Evolutionary conservation across 768 basidiomycete genomes (phyloP).

Genomic region (Hygrocybe punicea): DNA sequence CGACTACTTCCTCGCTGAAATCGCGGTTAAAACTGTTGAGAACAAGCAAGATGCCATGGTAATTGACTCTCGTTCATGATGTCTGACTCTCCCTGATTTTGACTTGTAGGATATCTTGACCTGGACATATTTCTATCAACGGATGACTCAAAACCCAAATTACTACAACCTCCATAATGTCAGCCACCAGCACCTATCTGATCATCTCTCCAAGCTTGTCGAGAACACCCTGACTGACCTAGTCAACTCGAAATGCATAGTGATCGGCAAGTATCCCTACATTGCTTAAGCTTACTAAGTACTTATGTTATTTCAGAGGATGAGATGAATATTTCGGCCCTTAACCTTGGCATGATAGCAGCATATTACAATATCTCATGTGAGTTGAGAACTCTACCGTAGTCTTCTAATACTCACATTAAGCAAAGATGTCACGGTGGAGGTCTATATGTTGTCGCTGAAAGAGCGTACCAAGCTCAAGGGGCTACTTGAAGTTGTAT

Average conservation of each 20-base stretch:
- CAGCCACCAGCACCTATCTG: conserved; percentile 91
- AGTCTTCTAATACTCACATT: conserved; percentile 13
- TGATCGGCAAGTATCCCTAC: conserved; percentile 56
- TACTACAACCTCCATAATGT: conserved; percentile 94
- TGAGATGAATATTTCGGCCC: conserved; percentile 86
- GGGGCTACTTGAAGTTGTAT: conserved; percentile 93
- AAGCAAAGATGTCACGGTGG: conserved; percentile 80
- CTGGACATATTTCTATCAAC: conserved; percentile 97
- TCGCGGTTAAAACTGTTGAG: conserved; percentile 97
- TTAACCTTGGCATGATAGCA: conserved; percentile 98
- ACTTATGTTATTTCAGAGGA: conserved; percentile 52
- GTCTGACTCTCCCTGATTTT: not conserved
- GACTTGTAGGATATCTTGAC: conserved; percentile 80
- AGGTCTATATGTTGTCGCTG: conserved; percentile 92
- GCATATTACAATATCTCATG: conserved; percentile 94
- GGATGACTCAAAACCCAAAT: conserved; percentile 96
- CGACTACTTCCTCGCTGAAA: conserved; percentile 97
- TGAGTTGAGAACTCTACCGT: conserved; percentile 34
- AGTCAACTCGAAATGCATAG: conserved; percentile 91
- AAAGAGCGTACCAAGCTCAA: conserved; percentile 97
- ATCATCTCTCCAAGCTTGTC: conserved; percentile 93
- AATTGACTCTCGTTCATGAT: conserved; percentile 12
- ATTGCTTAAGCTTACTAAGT: not conserved
- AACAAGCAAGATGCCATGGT: conserved; percentile 98
- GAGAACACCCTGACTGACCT: conserved; percentile 90